These are phyloP conservation scores for Medicago truncatula DNA, from an alignment of 306 rosid genomes.

Conservation along the genomic window DNA sequence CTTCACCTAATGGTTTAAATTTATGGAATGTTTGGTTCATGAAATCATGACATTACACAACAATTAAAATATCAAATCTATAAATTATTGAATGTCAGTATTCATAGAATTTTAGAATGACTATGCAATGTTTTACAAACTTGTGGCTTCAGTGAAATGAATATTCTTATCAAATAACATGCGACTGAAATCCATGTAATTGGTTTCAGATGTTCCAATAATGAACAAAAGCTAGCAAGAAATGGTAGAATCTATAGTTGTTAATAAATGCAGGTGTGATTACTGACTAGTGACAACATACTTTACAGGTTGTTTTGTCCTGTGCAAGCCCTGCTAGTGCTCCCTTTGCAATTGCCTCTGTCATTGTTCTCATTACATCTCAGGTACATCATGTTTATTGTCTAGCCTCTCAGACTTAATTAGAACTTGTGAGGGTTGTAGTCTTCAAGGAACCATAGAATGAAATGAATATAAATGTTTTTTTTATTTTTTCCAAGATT, in stretches of 20 bases:
- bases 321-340: constrained; percentile 57
- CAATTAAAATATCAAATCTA: not conserved
- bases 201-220: constrained; percentile 28
- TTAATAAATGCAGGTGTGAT: constrained; percentile 23
- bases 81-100: not conserved
- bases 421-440: constrained; percentile 13
- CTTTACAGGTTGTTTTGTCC: constrained; percentile 66
- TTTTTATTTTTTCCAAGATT: not conserved
- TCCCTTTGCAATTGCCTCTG: constrained; percentile 72
- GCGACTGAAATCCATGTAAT: constrained; percentile 19
- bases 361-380: constrained; percentile 80
- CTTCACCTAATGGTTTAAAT: not conserved
- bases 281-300: constrained; percentile 35
- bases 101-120: not conserved
- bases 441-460: constrained; percentile 30
- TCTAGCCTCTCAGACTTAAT: constrained; percentile 9
- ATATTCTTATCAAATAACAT: constrained; percentile 26
- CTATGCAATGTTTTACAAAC: not conserved
- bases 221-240: constrained; percentile 28
- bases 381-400: constrained; percentile 63
- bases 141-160: not conserved
- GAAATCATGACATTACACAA: not conserved
- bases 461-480: constrained; percentile 15
- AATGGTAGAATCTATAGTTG: constrained; percentile 32
- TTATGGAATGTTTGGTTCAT: not conserved